Conservation (phyloP, 2,329 filamentous ascomycete genomes). For the Metarhizium sp. region DNA sequence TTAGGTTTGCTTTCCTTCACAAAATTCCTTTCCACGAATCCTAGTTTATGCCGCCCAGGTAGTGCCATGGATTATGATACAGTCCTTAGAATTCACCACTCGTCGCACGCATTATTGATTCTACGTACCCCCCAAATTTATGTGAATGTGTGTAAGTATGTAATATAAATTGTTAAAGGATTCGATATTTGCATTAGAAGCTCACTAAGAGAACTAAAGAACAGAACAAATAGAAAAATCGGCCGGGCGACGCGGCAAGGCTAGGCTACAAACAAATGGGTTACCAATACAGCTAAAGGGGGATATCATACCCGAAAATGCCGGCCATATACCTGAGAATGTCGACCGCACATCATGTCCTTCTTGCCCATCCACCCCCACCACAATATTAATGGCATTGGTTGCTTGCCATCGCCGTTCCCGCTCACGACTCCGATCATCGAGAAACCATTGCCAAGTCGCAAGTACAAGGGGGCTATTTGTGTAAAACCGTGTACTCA, state of each 20-base stretch:
- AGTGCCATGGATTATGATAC: too few species aligned
- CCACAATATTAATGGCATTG: slow-evolving; percentile 7
- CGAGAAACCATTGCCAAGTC: slow-evolving; percentile 5
- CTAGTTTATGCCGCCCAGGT: too few species aligned
- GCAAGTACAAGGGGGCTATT: slow-evolving; percentile 1
- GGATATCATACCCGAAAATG: slow-evolving; percentile 6
- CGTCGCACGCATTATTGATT: too few species aligned
- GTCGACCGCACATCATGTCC: slow-evolving; percentile 10
- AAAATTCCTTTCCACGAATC: neutral
- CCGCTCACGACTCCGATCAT: slow-evolving; percentile 1
- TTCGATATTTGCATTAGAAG: slow-evolving; percentile 56
- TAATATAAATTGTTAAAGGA: slow-evolving; percentile 16
- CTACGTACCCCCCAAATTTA: too few species aligned
- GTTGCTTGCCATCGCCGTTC: slow-evolving; percentile 9
- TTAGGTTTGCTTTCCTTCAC: too few species aligned
- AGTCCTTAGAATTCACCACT: too few species aligned
- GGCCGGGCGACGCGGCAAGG: slow-evolving; percentile 11
- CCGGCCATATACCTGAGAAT: slow-evolving; percentile 10
- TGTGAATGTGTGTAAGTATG: too few species aligned
- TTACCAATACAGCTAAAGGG: slow-evolving; percentile 17
- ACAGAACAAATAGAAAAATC: slow-evolving; percentile 31
- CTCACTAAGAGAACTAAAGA: slow-evolving; percentile 45
- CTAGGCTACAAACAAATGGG: slow-evolving; percentile 19
- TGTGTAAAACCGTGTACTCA: slow-evolving; percentile 2
- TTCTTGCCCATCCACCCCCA: slow-evolving; percentile 5